Evolutionary conservation across 129 eudicot species (phyloP).

Genomic region (Flaveria sonorensis): DNA sequence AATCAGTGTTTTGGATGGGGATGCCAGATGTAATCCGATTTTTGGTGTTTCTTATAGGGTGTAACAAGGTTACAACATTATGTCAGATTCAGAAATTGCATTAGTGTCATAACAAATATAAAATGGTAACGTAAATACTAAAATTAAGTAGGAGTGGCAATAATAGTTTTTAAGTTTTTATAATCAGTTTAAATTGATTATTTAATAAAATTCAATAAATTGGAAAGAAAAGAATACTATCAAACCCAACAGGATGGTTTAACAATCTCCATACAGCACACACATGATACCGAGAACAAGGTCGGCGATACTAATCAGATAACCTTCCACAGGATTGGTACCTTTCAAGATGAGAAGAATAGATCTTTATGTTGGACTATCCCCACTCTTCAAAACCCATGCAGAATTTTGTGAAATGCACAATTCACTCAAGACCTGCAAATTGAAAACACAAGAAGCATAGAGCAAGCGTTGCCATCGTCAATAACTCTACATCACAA

Average conservation of each 20-base stretch:
- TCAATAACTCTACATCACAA: conserved; percentile 1
- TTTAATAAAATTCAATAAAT: not conserved
- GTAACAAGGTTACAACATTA: no score
- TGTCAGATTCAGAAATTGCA: no score
- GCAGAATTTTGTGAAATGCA: conserved; percentile 54
- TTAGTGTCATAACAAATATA: no score
- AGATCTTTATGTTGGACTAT: conserved; percentile 39
- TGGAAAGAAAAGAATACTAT: no score
- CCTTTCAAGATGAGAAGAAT: conserved; percentile 21
- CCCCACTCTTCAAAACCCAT: conserved; percentile 68
- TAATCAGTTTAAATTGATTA: not conserved
- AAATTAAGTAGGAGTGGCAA: no score
- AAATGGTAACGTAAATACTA: no score
- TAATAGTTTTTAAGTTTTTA: no score
- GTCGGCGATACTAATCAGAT: not conserved
- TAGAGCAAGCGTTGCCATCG: not conserved
- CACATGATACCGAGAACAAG: not conserved
- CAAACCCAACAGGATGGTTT: not conserved
- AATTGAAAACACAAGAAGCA: conserved; percentile 20
- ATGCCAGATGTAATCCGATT: no score
- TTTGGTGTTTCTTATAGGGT: no score
- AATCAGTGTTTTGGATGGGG: no score
- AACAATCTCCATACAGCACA: not conserved
- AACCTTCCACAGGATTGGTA: conserved; percentile 2
- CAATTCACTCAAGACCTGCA: conserved; percentile 63